These are phyloP conservation scores for Schizophyllum amplum DNA, from an alignment of 1,284 basidiomycete genomes.

Conservation along the genomic window DNA sequence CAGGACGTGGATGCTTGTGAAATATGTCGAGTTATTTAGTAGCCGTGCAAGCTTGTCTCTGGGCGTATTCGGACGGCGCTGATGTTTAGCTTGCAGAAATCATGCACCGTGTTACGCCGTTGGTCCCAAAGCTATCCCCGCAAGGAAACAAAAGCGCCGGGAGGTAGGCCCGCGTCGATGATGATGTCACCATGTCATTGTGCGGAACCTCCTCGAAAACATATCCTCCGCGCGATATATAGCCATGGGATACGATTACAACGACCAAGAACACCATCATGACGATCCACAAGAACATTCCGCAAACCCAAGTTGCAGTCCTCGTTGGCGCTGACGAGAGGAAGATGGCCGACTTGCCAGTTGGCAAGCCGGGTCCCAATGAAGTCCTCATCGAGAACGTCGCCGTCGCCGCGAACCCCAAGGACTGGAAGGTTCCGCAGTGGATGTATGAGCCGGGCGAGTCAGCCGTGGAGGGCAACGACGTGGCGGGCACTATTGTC, in stretches of 20 bases:
- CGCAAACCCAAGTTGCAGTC: neutral
- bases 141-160: neutral
- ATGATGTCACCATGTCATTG: neutral
- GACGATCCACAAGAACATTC: neutral
- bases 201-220: neutral
- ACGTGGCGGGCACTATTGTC: conserved; percentile 32
- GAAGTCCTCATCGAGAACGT: neutral
- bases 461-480: conserved; percentile 24
- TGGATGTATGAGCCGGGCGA: neutral
- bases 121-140: neutral
- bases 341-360: neutral
- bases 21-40: no score
- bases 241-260: no score
- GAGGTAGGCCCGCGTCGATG: no score
- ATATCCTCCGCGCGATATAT: neutral
- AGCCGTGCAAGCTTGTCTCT: no score
- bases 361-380: neutral
- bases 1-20: no score
- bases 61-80: no score
- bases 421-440: neutral
- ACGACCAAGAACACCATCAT: neutral
- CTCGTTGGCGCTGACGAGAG: neutral
- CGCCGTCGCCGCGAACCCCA: neutral
- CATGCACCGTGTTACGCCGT: no score
- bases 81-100: no score